phyloP scores from a whole-genome alignment of 495 filamentous ascomycete genomes.

The Talaromyces wortmannii region DNA sequence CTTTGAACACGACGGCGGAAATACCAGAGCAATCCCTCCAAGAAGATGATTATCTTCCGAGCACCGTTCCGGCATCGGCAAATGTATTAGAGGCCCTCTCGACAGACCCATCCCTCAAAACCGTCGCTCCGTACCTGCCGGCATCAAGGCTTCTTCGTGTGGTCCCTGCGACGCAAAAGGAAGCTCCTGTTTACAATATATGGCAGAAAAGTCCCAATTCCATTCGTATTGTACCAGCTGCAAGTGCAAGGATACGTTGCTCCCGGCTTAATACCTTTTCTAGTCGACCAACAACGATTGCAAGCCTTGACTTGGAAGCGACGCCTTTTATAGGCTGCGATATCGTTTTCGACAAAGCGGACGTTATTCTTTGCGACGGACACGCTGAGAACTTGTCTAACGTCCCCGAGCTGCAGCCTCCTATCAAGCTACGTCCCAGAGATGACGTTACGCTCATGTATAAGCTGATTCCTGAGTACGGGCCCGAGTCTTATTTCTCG shows the following conservation, averaged over 20 bases:
- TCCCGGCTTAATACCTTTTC: conserved; percentile 60
- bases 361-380: conserved; percentile 60
- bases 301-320: conserved; percentile 82
- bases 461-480: conserved; percentile 60
- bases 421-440: conserved; percentile 65
- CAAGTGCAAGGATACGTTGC: conserved; percentile 81
- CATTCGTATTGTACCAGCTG: conserved; percentile 68
- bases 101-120: conserved; percentile 57
- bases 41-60: conserved; percentile 71
- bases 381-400: conserved; percentile 61
- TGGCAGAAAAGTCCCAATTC: conserved; percentile 54
- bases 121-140: conserved; percentile 68
- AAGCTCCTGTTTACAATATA: conserved; percentile 56
- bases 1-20: conserved; percentile 50
- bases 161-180: conserved; percentile 52
- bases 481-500: conserved; percentile 40
- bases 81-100: conserved; percentile 78
- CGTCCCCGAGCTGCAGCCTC: conserved; percentile 48
- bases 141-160: conserved; percentile 74
- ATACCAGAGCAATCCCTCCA: conserved; percentile 34
- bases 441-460: conserved; percentile 86
- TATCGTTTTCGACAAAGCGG: conserved; percentile 59
- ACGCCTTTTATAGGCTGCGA: conserved; percentile 74
- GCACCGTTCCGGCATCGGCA: conserved; percentile 64
- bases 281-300: conserved; percentile 61